Conservation (phyloP, 306 rosid genomes). For the Lagenaria siceraria region DNA sequence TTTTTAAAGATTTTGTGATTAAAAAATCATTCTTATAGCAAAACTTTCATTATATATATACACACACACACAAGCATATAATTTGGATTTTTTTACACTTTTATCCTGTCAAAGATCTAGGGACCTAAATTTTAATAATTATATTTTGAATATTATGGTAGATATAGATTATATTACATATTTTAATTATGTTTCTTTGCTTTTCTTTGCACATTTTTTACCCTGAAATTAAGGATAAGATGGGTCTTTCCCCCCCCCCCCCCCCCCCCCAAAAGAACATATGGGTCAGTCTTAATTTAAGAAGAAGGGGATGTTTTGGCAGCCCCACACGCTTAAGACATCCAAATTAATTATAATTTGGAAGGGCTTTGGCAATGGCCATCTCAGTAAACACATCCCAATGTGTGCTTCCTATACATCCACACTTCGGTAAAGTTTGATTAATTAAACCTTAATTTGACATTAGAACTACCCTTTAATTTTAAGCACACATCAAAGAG, state of each 20-base stretch:
- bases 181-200: too few relatives aligned
- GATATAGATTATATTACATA: too few relatives aligned
- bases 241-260: too few relatives aligned
- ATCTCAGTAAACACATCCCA: neutral
- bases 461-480: neutral
- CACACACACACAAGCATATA: too few relatives aligned
- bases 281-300: neutral
- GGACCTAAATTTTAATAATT: too few relatives aligned
- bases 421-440: neutral
- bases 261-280: neutral
- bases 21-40: neutral
- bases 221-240: too few relatives aligned
- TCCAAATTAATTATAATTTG: neutral
- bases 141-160: too few relatives aligned
- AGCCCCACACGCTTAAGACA: conserved; percentile 2
- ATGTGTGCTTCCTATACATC: neutral
- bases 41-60: too few relatives aligned
- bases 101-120: neutral
- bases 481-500: neutral
- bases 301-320: neutral
- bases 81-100: neutral
- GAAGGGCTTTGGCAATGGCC: neutral
- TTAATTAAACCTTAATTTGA: neutral
- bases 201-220: too few relatives aligned
- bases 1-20: neutral